Evolutionary conservation across 2,329 filamentous ascomycete genomes (phyloP).

Genomic region (Cladophialophora chaetospira): DNA sequence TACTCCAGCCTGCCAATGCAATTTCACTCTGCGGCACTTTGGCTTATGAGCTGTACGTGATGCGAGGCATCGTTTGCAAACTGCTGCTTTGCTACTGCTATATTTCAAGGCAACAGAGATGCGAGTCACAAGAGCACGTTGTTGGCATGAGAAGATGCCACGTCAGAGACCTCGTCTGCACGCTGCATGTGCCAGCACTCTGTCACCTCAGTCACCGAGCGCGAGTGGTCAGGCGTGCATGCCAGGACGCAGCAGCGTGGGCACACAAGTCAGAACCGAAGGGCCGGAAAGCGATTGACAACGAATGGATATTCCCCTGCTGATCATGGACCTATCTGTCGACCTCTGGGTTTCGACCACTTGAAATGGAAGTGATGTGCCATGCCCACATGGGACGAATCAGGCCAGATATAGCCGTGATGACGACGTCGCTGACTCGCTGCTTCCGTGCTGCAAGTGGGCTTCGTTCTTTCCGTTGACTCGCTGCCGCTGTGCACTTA

Average conservation of each 20-base stretch:
- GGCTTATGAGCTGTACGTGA: constrained; percentile 2
- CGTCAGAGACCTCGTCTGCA: constrained; percentile 15
- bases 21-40: background rate
- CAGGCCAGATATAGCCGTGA: background rate
- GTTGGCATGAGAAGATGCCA: constrained; percentile 17
- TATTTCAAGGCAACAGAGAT: constrained; percentile 4
- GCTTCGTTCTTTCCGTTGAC: background rate
- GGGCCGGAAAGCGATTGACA: constrained; percentile 8
- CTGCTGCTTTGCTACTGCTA: background rate
- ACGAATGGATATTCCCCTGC: constrained; percentile 24
- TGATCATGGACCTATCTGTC: constrained; percentile 17
- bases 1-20: constrained; percentile 6
- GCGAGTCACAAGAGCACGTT: constrained; percentile 16
- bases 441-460: background rate
- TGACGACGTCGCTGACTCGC: constrained; percentile 13
- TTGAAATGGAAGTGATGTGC: background rate
- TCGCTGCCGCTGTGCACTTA: background rate
- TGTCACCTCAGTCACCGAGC: constrained; percentile 6
- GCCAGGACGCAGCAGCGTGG: constrained; percentile 18
- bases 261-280: constrained; percentile 11
- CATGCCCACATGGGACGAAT: background rate
- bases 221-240: constrained; percentile 14
- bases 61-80: too few species aligned
- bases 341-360: background rate
- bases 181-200: constrained; percentile 11